Evolutionary conservation across 192 early-diverging fungal genomes (phyloP).

Genomic region (Backusella liffmaniae): DNA sequence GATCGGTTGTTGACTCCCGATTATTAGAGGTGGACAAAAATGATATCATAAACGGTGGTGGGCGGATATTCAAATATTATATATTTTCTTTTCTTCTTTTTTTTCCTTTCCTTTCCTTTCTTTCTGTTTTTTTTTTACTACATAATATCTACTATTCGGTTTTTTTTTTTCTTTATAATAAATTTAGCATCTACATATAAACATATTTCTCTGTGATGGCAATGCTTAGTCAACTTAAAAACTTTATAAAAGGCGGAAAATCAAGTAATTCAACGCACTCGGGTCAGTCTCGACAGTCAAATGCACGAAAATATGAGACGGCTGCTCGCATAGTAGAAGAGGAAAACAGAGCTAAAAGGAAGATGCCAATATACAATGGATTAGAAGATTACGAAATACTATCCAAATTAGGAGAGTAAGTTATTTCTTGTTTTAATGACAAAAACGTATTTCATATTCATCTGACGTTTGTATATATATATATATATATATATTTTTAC

Average conservation of each 20-base stretch:
- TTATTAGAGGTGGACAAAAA: neutral
- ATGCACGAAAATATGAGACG: neutral
- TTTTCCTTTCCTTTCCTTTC: no score
- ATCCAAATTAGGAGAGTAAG: constrained; percentile 72
- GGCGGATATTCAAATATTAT: neutral
- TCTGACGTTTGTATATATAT: neutral
- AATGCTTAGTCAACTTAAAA: constrained; percentile 14
- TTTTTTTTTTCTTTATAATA: neutral
- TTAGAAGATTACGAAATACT: constrained; percentile 57
- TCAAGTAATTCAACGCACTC: neutral
- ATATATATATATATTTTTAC: no score
- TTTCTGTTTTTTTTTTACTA: neutral
- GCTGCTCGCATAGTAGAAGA: constrained; percentile 13
- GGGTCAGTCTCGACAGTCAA: neutral
- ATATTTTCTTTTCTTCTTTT: no score
- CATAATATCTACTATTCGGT: neutral
- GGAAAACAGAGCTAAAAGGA: constrained; percentile 11
- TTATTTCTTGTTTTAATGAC: constrained; percentile 19
- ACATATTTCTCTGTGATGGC: constrained; percentile 1
- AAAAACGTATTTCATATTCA: neutral
- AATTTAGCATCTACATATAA: neutral
- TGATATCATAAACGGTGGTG: neutral
- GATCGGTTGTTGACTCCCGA: neutral
- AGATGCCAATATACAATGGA: constrained; percentile 49
- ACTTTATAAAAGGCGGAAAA: constrained; percentile 11